These are phyloP conservation scores for Nemania serpens DNA, from an alignment of 2,329 filamentous ascomycete species.

Conservation along the genomic window DNA sequence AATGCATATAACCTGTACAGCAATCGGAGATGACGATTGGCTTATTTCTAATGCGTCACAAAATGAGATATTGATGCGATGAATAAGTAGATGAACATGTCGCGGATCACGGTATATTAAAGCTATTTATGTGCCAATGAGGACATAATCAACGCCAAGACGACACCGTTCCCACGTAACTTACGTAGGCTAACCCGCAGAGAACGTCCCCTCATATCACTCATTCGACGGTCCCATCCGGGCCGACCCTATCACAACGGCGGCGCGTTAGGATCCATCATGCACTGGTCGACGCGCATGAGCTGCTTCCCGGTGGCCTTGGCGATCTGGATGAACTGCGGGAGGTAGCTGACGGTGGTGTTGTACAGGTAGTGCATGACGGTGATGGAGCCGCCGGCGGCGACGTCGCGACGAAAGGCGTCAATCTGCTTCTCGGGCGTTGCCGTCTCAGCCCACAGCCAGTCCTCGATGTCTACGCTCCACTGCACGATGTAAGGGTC, in stretches of 20 bases:
- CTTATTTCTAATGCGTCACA: too few relatives aligned
- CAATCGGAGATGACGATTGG: too few relatives aligned
- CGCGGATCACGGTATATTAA: too few relatives aligned
- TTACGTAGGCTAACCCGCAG: background rate
- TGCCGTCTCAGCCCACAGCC: conserved; percentile 64
- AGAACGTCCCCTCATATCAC: background rate
- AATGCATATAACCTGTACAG: too few relatives aligned
- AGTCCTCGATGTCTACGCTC: conserved; percentile 74
- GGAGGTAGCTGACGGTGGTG: conserved; percentile 65
- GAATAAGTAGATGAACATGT: too few relatives aligned
- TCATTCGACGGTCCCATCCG: too few relatives aligned
- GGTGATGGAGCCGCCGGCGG: conserved; percentile 65
- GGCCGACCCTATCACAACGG: conserved; percentile 34
- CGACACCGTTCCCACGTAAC: too few relatives aligned
- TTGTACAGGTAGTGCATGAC: conserved; percentile 73
- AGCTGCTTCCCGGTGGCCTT: conserved; percentile 66
- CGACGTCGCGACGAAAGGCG: conserved; percentile 66
- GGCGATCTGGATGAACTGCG: conserved; percentile 67
- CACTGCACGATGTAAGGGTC: conserved; percentile 67
- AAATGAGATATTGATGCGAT: too few relatives aligned
- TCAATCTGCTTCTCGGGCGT: conserved; percentile 71
- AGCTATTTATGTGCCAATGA: too few relatives aligned
- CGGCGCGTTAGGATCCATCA: conserved; percentile 65
- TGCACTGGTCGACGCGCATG: conserved; percentile 70
- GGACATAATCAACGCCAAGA: too few relatives aligned